Conservation (phyloP, 208 protist genomes). For the Leishmania braziliensis region DNA sequence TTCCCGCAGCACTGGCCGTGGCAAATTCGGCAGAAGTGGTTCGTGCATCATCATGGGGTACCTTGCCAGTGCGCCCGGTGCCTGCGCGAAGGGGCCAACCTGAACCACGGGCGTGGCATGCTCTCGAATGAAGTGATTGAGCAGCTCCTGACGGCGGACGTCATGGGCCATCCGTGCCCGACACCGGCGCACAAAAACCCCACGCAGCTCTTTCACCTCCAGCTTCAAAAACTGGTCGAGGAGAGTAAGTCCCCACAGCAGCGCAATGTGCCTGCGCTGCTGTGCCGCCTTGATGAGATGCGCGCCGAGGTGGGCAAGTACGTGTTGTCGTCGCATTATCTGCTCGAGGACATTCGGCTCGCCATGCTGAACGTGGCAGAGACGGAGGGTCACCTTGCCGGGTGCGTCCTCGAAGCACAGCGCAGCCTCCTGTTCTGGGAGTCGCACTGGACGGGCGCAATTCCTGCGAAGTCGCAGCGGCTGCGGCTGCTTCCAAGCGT, state of each 20-base stretch:
- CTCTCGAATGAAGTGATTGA: slow-evolving; percentile 45
- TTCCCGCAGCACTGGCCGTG: slow-evolving; percentile 59
- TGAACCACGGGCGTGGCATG: slow-evolving; percentile 39
- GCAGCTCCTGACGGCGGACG: slow-evolving; percentile 46
- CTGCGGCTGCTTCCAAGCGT: slow-evolving; percentile 33
- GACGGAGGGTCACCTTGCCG: slow-evolving; percentile 15
- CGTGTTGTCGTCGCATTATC: slow-evolving; percentile 44
- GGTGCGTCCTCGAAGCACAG: slow-evolving; percentile 12
- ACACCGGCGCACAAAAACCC: slow-evolving; percentile 31
- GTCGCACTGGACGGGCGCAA: slow-evolving; percentile 40
- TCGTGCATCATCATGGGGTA: slow-evolving; percentile 41
- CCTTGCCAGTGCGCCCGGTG: slow-evolving; percentile 47
- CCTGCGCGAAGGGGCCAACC: slow-evolving; percentile 29
- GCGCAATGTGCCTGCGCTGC: slow-evolving; percentile 10
- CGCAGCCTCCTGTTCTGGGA: slow-evolving; percentile 43
- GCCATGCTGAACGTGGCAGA: slow-evolving; percentile 30
- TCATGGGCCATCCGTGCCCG: slow-evolving; percentile 17
- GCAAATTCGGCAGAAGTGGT: slow-evolving; percentile 56
- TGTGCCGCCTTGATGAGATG: slow-evolving; percentile 12
- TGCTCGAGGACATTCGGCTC: slow-evolving; percentile 45
- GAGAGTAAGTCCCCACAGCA: slow-evolving; percentile 13
- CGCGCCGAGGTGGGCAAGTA: slow-evolving; percentile 22
- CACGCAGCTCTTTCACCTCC: slow-evolving; percentile 42
- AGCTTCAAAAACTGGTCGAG: slow-evolving; percentile 29
- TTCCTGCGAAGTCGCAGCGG: slow-evolving; percentile 34